Evolutionary conservation across 805 yeast species (phyloP), one percentile per base, ranked within the genome.

Genomic region (Novakomyces olei): DNA sequence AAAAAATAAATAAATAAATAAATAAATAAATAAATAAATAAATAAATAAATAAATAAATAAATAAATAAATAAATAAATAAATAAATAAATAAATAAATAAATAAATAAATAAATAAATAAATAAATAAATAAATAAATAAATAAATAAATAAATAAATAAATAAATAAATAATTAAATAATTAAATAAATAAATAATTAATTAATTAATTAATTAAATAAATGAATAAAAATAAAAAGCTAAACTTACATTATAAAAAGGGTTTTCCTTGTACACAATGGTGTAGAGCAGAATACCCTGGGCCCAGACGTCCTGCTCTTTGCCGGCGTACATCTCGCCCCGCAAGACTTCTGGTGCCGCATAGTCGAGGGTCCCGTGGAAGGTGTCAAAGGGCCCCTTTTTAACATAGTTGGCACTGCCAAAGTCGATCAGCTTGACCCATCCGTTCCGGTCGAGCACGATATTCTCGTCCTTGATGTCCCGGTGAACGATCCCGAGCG

Each of bases 271-370:
- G 60, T 75, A 88, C 5, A 85, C 62, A 46, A 88, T 66, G 0
- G 95, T 88, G 54, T 83, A 88, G 15, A 88, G 57, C 36, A 88
- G 57, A 15, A 88, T 77, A 2, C 98, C 98, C 47, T 85, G 60
- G 0, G 96, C 93, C 98, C 98, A 88, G 2, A 83, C 73, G 53
- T 88, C 98, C 51, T 88, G 98, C 3, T 92, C 85, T 48, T 69
- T 74, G 15, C 98, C 98, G 33, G 70, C 80, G 46, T 85, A 88
- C 15, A 83, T 74, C 38, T 71, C 72, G 2, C 96, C 98, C 33
- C 72, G 64, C 23, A 88, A 58, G 1, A 88, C 93, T 51, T 88
- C 98, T 0, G 98, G 98, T 0, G 96, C 92, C 1, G 96, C 96
- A 51, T 85, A 88, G 51, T 88, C 37, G 28, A 88, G 72, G 0